phyloP scores from a whole-genome alignment of 495 filamentous ascomycete genomes.

The Hypoxylon rickii region DNA sequence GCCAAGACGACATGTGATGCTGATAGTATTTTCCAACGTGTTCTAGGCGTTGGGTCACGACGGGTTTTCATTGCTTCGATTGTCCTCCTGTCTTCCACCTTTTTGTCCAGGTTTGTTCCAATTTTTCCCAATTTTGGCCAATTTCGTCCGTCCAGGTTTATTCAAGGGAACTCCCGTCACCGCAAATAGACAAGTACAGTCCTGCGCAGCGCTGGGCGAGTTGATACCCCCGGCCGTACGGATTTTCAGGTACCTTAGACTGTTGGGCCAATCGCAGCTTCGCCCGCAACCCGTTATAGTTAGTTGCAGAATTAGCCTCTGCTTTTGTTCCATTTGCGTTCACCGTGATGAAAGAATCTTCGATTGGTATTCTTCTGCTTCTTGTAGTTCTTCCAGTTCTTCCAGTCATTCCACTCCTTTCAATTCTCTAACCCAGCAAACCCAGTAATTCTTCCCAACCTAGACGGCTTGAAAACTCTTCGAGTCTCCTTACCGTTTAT shows the following conservation, averaged over 20 bases:
- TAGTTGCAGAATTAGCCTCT: conserved; percentile 37
- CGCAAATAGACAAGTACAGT: conserved; percentile 25
- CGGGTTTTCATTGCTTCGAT: conserved; percentile 2
- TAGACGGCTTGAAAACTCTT: background rate
- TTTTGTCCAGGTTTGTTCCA: too few species aligned
- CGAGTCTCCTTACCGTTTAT: conserved; percentile 12
- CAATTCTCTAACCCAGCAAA: too few species aligned
- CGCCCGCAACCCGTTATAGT: conserved; percentile 33
- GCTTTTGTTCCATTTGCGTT: conserved; percentile 37
- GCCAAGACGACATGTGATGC: conserved; percentile 32
- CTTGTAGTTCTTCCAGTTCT: too few species aligned
- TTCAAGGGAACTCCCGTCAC: conserved; percentile 27
- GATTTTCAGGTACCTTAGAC: conserved; percentile 43
- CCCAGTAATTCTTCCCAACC: too few species aligned
- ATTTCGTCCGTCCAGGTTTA: too few species aligned
- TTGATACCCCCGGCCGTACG: conserved; percentile 17
- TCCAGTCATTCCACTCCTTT: too few species aligned
- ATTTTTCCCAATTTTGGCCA: too few species aligned
- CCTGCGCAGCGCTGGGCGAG: conserved; percentile 7
- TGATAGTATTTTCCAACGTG: conserved; percentile 23
- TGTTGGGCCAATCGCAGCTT: conserved; percentile 33
- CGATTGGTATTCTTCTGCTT: conserved; percentile 21
- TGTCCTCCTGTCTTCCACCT: background rate
- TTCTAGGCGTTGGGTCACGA: conserved; percentile 18
- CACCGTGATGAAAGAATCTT: conserved; percentile 38